Evolutionary conservation across 257 asterid genomes (phyloP).

Genomic region (Echites panduratus): DNA sequence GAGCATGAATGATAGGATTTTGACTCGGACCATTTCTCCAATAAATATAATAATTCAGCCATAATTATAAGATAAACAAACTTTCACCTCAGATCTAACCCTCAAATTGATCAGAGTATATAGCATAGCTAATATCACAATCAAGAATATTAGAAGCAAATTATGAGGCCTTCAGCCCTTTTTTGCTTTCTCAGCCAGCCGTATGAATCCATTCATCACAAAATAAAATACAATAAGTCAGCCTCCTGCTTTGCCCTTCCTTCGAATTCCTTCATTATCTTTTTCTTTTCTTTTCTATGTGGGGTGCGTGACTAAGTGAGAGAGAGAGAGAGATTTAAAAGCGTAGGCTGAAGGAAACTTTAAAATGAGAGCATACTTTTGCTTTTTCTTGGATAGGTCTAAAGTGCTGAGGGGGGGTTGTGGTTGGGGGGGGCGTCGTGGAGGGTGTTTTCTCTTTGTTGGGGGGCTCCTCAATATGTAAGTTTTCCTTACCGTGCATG

Average conservation of each 20-base stretch:
- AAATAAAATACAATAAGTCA: constrained; percentile 8
- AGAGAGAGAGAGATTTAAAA: constrained; percentile 6
- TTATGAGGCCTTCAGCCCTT: constrained; percentile 1
- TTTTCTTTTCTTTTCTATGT: not conserved
- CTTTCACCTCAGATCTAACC: too few relatives aligned
- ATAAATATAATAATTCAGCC: too few relatives aligned
- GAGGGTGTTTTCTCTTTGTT: too few relatives aligned
- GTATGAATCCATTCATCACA: constrained; percentile 14
- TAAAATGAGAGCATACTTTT: too few relatives aligned
- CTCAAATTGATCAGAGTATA: not conserved
- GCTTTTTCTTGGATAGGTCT: constrained; percentile 31
- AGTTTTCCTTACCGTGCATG: constrained; percentile 21
- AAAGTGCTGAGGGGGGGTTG: constrained; percentile 26
- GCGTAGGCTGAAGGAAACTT: constrained; percentile 20
- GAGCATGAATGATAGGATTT: too few relatives aligned
- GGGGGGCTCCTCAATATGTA: constrained; percentile 19
- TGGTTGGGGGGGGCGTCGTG: too few relatives aligned
- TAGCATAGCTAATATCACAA: not conserved
- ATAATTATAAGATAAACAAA: too few relatives aligned
- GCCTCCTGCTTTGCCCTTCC: not conserved
- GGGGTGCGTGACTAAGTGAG: not conserved
- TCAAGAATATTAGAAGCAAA: not conserved
- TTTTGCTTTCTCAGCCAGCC: constrained; percentile 17
- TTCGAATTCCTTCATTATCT: not conserved
- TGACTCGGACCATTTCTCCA: too few relatives aligned